phyloP scores from a whole-genome alignment of 179 eudicot species.

The Kewa caespitosa region DNA sequence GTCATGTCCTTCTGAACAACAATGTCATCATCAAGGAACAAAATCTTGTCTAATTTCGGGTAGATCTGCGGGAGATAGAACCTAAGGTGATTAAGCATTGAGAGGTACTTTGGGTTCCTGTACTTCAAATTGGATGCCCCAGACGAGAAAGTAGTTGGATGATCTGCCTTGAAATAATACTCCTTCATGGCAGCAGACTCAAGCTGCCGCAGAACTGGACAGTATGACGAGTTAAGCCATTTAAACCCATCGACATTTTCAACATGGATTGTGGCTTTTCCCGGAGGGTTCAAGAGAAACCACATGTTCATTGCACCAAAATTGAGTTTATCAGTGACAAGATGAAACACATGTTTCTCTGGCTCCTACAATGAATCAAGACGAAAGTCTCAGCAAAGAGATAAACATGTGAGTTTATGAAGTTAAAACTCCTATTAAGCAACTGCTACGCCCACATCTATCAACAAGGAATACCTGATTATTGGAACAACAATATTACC shows the following conservation, averaged over 20 bases:
- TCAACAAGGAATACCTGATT: not conserved
- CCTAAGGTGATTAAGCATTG: constrained; percentile 88
- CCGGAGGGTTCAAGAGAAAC: constrained; percentile 83
- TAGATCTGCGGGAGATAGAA: constrained; percentile 90
- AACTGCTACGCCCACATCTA: not conserved
- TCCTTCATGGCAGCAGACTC: constrained; percentile 87
- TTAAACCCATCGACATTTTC: constrained; percentile 91
- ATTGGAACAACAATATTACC: not conserved
- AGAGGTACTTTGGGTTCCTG: constrained; percentile 90
- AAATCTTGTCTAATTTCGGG: constrained; percentile 80
- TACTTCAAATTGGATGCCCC: constrained; percentile 86
- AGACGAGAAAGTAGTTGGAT: constrained; percentile 57
- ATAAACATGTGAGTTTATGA: not conserved
- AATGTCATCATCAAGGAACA: constrained; percentile 89
- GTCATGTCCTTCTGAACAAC: constrained; percentile 87
- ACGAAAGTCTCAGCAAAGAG: constrained; percentile 14
- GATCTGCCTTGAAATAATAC: constrained; percentile 88
- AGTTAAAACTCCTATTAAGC: not conserved
- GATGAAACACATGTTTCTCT: constrained; percentile 87
- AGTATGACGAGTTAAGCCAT: constrained; percentile 89
- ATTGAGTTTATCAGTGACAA: constrained; percentile 88
- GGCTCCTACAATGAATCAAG: constrained; percentile 59
- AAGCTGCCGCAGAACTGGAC: constrained; percentile 84
- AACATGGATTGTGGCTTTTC: constrained; percentile 85
- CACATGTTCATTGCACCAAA: constrained; percentile 96